Base-by-base conservation (phyloP, 495 filamentous ascomycete species). In the Aspergillus nidulans region DNA sequence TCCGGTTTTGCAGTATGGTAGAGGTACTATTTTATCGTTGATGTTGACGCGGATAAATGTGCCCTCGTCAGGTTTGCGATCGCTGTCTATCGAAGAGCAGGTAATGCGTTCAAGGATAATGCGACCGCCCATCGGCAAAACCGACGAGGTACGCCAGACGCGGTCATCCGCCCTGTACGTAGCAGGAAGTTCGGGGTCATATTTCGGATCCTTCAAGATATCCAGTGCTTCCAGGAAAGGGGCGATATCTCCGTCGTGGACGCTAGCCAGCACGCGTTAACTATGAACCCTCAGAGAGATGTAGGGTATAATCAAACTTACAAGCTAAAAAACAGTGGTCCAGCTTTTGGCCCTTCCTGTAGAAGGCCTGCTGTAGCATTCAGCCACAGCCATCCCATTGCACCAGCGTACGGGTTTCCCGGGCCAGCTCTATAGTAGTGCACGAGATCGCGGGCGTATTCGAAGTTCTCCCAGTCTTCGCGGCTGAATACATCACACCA, bases 371-470 rank as follows among this genome's bases (percentile, higher is more conserved):
- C 65, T 1, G 81, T 84, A 13, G 82, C 79, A 66, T 85, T 83
- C 53, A 85, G 55, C 81, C 81, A 85, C 15, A 85, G 66, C 77
- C 75, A 84, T 8, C 82, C 82, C 79, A 85, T 83, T 1, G 73
- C 69, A 13, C 68, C 71, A n/a, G 75, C 77, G 55, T 79, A 84
- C 30, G 68, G 69, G 45, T 79, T 85, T 9, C 82, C 82, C 18
- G 82, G 82, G 1, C 82, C 82, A 15, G 79, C 76, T 13, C 82
- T 72, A 62, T 85, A 85, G 62, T 81, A 85, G 58, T 84, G 81
- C 8, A 81, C 62, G 12, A 85, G 24, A 59, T 85, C 82, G 21
- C 82, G 75, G 16, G 80, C 82, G 56, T 85, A 85, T 63, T 81
- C 82, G 58, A 83, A 85, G 47, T 72, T 63, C 15, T 72, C 53